phyloP scores from a whole-genome alignment of 257 asterid species.

The Solanum piurae region DNA sequence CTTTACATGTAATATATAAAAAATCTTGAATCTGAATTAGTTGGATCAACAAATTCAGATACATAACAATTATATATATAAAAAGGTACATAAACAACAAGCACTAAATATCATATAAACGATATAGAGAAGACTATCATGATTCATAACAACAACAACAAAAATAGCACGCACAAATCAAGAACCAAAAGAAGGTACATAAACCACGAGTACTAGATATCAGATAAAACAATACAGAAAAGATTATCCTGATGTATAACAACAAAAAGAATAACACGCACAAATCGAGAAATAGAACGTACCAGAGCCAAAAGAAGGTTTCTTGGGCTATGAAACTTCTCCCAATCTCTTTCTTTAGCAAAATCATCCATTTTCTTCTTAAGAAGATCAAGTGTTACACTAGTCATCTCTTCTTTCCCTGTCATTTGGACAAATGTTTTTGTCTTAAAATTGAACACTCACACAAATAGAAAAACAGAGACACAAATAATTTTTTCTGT shows the following conservation, averaged over 20 bases:
- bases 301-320: slow-evolving; percentile 44
- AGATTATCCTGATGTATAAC: neutral
- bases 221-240: rapidly evolving
- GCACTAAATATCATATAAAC: too few species aligned
- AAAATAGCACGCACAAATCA: neutral
- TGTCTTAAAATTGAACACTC: neutral
- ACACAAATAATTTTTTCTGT: neutral
- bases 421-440: neutral
- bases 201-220: too few species aligned
- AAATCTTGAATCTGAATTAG: neutral
- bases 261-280: neutral
- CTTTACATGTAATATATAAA: neutral
- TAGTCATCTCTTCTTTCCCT: slow-evolving; percentile 8
- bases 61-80: neutral
- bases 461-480: neutral
- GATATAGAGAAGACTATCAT: neutral
- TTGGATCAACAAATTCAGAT: neutral
- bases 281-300: neutral
- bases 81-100: neutral
- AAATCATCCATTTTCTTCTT: slow-evolving; percentile 29
- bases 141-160: neutral
- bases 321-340: slow-evolving; percentile 36
- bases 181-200: neutral
- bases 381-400: slow-evolving; percentile 32
- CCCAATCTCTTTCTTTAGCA: slow-evolving; percentile 42